A percentile compares a stretch with the other conserved stretches of the same genome.
These are phyloP conservation scores for Spiraea crenata DNA, from an alignment of 331 rosid genomes.

Conservation along the genomic window DNA sequence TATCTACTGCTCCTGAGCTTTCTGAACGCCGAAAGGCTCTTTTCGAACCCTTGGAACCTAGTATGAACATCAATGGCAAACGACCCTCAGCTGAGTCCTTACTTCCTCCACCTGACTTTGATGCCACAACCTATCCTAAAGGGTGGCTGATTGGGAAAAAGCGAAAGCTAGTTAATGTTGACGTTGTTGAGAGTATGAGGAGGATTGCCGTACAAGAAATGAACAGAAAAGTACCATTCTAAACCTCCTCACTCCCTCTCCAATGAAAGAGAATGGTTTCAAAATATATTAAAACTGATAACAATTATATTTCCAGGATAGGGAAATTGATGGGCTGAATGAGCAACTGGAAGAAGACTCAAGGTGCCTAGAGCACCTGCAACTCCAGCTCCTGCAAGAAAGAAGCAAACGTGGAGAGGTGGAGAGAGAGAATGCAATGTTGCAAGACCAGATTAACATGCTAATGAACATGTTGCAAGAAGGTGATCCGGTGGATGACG, in stretches of 20 bases:
- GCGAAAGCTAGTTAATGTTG: slow-evolving; percentile 90
- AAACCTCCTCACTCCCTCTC: neutral
- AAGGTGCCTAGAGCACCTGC: slow-evolving; percentile 67
- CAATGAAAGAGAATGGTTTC: neutral
- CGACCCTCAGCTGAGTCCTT: slow-evolving; percentile 72
- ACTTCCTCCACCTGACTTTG: slow-evolving; percentile 95
- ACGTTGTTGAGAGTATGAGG: slow-evolving; percentile 90
- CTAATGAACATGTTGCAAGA: slow-evolving; percentile 88
- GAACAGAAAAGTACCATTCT: slow-evolving; percentile 72
- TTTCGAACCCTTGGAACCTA: slow-evolving; percentile 81
- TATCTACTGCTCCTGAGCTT: slow-evolving; percentile 35
- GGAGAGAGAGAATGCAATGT: slow-evolving; percentile 76
- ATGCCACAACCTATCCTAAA: slow-evolving; percentile 66
- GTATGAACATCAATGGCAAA: slow-evolving; percentile 45
- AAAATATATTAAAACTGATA: neutral
- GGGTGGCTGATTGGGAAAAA: slow-evolving; percentile 96
- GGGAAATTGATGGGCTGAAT: slow-evolving; percentile 73
- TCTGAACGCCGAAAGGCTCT: slow-evolving; percentile 78
- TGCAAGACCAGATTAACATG: slow-evolving; percentile 83
- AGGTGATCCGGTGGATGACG: slow-evolving; percentile 45
- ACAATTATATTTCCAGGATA: slow-evolving; percentile 39
- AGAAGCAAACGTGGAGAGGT: slow-evolving; percentile 56
- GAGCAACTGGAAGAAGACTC: slow-evolving; percentile 81
- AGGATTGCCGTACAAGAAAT: slow-evolving; percentile 86
- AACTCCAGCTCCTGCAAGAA: slow-evolving; percentile 70